Base-by-base conservation (phyloP, 1,139 yeast genomes). In the Protomyces inundatus region DNA sequence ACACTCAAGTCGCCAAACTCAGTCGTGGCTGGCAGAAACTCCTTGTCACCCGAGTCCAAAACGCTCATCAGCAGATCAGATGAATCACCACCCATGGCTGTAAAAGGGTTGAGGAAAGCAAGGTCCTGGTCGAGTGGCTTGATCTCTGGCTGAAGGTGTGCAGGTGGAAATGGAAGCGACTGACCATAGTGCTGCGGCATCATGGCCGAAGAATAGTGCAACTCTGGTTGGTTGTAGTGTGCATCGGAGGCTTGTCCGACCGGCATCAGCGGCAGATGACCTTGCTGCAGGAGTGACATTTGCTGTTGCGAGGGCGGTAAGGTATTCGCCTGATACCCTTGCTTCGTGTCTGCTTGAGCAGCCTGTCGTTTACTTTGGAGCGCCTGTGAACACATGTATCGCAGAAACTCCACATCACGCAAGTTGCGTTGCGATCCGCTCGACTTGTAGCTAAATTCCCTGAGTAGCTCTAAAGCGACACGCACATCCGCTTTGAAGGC, bases 401-500 rank as follows among this genome's bases (percentile, higher is more conserved):
- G 55, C 56, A 58, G 36, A 33, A 58, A 58, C 37, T 58, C 45
- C 14, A 58, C 52, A 50, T 58, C 62, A 6, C 62, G 50, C 30
- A 58, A 51, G 34, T 39, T 58, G 5, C 62, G 42, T 23, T 52
- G 48, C 36, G 56, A 55, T 10, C 48, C 37, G n/a, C 46, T 39
- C n/a, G 62, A 58, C 45, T 45, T 51, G 30, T 52, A 50, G 33
- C 62, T 58, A n/a, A 58, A 58, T 6, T 52, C 56, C 62, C 52
- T 58, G 33, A 58, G 36, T 6, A 51, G 32, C 23, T 48, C 51
- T 4, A 58, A 34, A 12, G 62, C 62, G 16, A 58, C 56, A n/a
- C 62, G 55, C n/a, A 58, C 42, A 40, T 58, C 62, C 36, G 54
- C 56, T 23, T 58, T 58, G 23, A 56, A 51, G 33, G 62, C 51